Conservation (phyloP, 164 flowering plant genomes). For the Liquidambar formosana region DNA sequence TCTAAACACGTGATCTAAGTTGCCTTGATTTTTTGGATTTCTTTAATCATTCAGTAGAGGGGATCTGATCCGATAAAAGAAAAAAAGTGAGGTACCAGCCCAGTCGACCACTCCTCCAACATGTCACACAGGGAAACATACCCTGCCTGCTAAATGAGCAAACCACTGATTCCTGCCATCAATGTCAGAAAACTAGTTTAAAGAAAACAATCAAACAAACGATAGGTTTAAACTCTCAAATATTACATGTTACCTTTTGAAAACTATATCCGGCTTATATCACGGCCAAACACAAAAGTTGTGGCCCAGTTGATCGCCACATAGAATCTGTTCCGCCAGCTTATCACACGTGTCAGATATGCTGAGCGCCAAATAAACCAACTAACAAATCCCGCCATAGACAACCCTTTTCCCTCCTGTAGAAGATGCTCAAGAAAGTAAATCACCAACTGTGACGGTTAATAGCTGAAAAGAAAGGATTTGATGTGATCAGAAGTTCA, state of each 20-base stretch:
- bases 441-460: background rate
- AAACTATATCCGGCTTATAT: conserved; percentile 76
- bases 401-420: conserved; percentile 81
- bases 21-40: no score
- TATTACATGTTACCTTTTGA: background rate
- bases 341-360: conserved; percentile 83
- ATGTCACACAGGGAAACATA: background rate
- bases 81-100: background rate
- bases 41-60: background rate
- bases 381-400: conserved; percentile 78
- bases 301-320: conserved; percentile 93
- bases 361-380: conserved; percentile 98
- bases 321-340: conserved; percentile 98
- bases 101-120: background rate
- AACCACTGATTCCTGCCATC: background rate
- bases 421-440: background rate
- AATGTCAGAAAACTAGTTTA: background rate
- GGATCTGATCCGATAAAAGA: background rate
- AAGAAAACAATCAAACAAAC: background rate
- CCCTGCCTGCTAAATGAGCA: background rate
- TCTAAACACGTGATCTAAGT: no score
- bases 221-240: background rate
- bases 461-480: background rate
- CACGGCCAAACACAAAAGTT: conserved; percentile 89
- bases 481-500: conserved; percentile 11